Evolutionary conservation across 495 filamentous ascomycete genomes (phyloP), one percentile per base, ranked within the genome.

Genomic region (Aspergillus conjunctus): DNA sequence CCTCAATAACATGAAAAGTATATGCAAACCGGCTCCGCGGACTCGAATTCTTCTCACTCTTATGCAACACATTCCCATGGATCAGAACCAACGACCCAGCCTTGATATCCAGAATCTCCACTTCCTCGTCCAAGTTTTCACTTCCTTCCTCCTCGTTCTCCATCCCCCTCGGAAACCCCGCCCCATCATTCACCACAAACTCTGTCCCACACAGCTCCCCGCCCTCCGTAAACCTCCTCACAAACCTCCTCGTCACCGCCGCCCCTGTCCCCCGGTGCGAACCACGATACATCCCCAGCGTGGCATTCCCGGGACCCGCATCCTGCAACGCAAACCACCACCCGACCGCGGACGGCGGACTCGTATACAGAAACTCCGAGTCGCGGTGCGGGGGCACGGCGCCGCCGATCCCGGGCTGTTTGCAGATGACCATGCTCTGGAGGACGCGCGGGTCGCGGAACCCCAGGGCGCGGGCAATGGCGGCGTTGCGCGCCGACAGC

Each of bases 281-380:
- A 6, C 94, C 94, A 7, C 81, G 83, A 63, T 88, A 79, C 75
- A 98, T 96, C 48, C 87, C 90, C 72, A 98, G 71, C 54, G 92
- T 96, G 8, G 91, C 94, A 74, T 98, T 98, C 66, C 85, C 84
- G 0, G 75, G 72, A 21, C 90, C 92, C 3, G 91, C 88, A 72
- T 98, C 94, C 75, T 98, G 93, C 17, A 98, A 79, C 31, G 94
- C 93, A 76, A 96, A 94, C 92, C 92, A 97, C 74, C 91, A 96
- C 9, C 92, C 93, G 5, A 98, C 91, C 0, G 94, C 93, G 43
- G 83, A 88, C 1, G 93, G 93, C 51, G 94, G 91, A 61, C 92
- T 77, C 11, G 94, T 98, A 69, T 97, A 98, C 54, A 98, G 61
- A 66, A 98, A 98, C 12, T 92, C 91, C 53, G 82, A 88, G 74